Evolutionary conservation across 2,329 filamentous ascomycete genomes (phyloP).

Genomic region (Rosellinia necatrix): DNA sequence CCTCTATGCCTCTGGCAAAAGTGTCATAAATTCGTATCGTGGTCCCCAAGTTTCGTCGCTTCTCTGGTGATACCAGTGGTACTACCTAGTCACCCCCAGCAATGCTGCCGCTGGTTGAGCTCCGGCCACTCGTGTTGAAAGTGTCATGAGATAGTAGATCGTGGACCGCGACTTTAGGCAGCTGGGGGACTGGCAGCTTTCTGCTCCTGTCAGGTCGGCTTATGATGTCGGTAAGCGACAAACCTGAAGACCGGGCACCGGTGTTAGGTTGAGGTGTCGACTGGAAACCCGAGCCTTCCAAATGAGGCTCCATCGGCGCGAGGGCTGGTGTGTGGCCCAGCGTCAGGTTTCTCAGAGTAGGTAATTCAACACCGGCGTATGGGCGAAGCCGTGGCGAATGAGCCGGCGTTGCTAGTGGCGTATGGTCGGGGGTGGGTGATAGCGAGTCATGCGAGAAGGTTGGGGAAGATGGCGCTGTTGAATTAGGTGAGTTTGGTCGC

Average conservation of each 20-base stretch:
- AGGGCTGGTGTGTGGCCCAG: constrained; percentile 61
- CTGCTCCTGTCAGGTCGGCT: constrained; percentile 82
- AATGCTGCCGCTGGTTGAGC: constrained; percentile 77
- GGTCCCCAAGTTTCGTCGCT: constrained; percentile 18
- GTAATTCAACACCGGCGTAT: constrained; percentile 78
- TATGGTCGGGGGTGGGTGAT: constrained; percentile 95
- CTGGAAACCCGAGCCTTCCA: constrained; percentile 50
- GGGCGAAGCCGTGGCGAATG: constrained; percentile 91
- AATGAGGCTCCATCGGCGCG: constrained; percentile 62
- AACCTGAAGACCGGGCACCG: constrained; percentile 60
- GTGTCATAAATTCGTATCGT: constrained; percentile 41
- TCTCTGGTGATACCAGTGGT: constrained; percentile 2
- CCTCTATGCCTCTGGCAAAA: constrained; percentile 36
- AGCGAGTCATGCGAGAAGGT: constrained; percentile 96
- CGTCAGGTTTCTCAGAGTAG: constrained; percentile 74
- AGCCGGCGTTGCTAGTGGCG: constrained; percentile 94
- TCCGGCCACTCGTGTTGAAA: constrained; percentile 74
- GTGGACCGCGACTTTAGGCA: constrained; percentile 87
- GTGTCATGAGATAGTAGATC: constrained; percentile 73
- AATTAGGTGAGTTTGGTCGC: constrained; percentile 90
- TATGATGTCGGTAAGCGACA: constrained; percentile 91
- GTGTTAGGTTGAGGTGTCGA: constrained; percentile 45
- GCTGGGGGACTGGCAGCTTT: constrained; percentile 87
- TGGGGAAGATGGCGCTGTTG: constrained; percentile 91
- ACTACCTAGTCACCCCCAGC: constrained; percentile 69